Evolutionary conservation across 208 protist species (phyloP).

Genomic region (Trypanosoma grayi): DNA sequence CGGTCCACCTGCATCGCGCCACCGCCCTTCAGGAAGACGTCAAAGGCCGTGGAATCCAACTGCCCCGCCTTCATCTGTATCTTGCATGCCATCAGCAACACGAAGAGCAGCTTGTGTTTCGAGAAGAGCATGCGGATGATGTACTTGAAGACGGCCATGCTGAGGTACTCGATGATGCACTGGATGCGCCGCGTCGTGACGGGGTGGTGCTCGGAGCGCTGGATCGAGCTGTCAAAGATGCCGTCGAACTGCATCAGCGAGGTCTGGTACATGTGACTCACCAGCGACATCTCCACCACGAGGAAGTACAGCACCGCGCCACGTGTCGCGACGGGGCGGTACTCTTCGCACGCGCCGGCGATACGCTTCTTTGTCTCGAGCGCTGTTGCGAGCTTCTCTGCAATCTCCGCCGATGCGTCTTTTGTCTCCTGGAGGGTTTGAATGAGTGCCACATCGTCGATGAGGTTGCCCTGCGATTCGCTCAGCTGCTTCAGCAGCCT

Average conservation of each 20-base stretch:
- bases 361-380: constrained; percentile 97
- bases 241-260: constrained; percentile 97
- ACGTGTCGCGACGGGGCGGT: constrained; percentile 95
- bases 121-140: constrained; percentile 97
- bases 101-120: constrained; percentile 97
- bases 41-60: constrained; percentile 83
- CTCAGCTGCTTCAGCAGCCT: constrained; percentile 94
- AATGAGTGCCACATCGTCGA: constrained; percentile 95
- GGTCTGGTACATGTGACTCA: constrained; percentile 99
- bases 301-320: constrained; percentile 98
- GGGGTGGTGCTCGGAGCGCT: constrained; percentile 86
- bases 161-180: constrained; percentile 96
- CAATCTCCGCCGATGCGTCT: constrained; percentile 95
- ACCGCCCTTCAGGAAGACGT: constrained; percentile 94
- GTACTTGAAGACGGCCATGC: constrained; percentile 94
- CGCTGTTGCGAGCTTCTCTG: constrained; percentile 94
- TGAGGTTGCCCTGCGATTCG: constrained; percentile 92
- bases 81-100: constrained; percentile 96
- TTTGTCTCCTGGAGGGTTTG: constrained; percentile 97
- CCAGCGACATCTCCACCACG: constrained; percentile 97
- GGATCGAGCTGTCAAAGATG: constrained; percentile 95
- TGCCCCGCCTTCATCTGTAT: constrained; percentile 91
- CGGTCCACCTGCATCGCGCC: constrained; percentile 90
- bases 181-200: constrained; percentile 93
- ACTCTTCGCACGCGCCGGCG: constrained; percentile 96